Percentiles rank a stretch among this genome's conserved stretches.
These are phyloP conservation scores for Meripilus lineatus DNA, from an alignment of 1,284 basidiomycete genomes.

Conservation along the genomic window DNA sequence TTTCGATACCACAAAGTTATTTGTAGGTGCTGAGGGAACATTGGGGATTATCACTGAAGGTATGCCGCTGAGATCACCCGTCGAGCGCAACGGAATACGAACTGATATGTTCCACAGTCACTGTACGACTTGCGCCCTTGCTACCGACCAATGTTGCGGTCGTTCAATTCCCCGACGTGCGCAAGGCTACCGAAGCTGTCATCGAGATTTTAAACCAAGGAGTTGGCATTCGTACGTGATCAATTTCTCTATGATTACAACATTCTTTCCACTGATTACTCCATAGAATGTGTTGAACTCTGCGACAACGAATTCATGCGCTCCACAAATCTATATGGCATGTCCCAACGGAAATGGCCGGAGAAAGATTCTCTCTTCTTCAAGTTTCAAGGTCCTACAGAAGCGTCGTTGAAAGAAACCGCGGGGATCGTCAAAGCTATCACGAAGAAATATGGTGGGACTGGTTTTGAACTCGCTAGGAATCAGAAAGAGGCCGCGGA, in stretches of 20 bases:
- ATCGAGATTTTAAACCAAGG: constrained; percentile 72
- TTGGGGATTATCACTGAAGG: constrained; percentile 91
- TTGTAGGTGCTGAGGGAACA: constrained; percentile 94
- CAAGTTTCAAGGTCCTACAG: constrained; percentile 78
- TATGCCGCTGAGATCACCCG: constrained; percentile 36
- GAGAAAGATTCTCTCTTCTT: constrained; percentile 79
- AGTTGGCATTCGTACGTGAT: constrained; percentile 53
- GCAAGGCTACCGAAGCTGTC: constrained; percentile 68
- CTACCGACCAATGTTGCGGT: constrained; percentile 74
- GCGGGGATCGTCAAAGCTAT: constrained; percentile 55
- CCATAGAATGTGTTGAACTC: constrained; percentile 66
- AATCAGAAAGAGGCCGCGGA: constrained; percentile 66
- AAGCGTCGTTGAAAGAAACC: constrained; percentile 57
- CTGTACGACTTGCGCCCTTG: constrained; percentile 75
- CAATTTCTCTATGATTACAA: neutral
- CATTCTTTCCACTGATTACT: neutral
- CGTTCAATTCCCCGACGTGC: constrained; percentile 64
- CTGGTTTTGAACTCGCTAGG: constrained; percentile 66
- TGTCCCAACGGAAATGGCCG: constrained; percentile 55
- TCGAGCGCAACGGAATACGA: constrained; percentile 27
- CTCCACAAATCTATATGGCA: constrained; percentile 63
- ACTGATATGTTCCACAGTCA: constrained; percentile 41
- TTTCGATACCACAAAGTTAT: constrained; percentile 87
- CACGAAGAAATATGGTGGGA: constrained; percentile 61
- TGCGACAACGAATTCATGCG: constrained; percentile 69